Evolutionary conservation across 2,329 filamentous ascomycete genomes (phyloP), one percentile per base, ranked within the genome.

Genomic region (Paracamarosporium sp.): DNA sequence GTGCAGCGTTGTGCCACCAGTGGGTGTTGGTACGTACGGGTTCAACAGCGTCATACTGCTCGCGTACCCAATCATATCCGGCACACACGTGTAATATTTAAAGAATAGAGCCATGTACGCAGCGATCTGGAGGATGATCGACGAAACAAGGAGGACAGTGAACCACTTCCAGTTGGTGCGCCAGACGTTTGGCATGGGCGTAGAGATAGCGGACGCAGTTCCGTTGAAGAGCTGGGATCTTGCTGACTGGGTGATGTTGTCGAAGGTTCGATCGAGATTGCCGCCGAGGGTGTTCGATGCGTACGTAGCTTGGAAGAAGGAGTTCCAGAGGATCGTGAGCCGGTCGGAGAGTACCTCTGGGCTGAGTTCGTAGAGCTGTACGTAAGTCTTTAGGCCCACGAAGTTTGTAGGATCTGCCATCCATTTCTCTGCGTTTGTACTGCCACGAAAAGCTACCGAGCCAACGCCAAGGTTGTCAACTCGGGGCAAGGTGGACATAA

Each of bases 281-380:
- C 68, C 66, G 2, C 62, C 64, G 1, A 72, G 41, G 3, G 66
- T 61, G 15, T 51, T 52, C 6, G 67, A 65, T 7, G 64, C 70
- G 51, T 67, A 74, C 11, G 70, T 70, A 2, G 64, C 62, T 22
- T 72, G 70, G 33, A 62, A 70, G 43, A 72, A 74, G 0, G 67
- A 65, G 20, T 72, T 73, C 52, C 63, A 66, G 1, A 72, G 3
- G 0, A 72, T 69, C 0, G 66, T 69, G n/a, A 73, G 43, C 1
- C 67, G 61, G 5, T 65, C 57, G 1, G 61, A 63, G 15, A 72
- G 62, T 2, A 63, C 20, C 2, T 65, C 57, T 1, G 61, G 48
- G 8, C 64, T 47, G 1, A 71, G 38, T 12, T 65, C 50, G 25
- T 65, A 68, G 2, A 73, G 62, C 7, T 69, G 35, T 7, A 65